phyloP scores from a whole-genome alignment of 495 filamentous ascomycete genomes.

The Barbatosphaeria neglecta region DNA sequence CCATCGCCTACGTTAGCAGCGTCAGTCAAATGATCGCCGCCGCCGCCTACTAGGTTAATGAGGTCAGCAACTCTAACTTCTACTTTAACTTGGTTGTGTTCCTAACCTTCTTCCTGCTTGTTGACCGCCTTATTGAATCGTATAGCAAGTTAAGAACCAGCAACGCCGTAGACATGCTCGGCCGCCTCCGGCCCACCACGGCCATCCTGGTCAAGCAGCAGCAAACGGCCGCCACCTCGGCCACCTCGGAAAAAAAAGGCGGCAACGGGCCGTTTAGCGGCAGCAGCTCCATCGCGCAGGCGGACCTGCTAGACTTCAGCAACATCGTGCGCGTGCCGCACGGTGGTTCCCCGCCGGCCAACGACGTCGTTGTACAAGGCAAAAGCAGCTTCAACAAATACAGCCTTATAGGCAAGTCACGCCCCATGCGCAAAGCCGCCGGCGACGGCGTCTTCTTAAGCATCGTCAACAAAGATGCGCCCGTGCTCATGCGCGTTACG shows the following conservation, averaged over 20 bases:
- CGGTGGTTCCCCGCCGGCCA: conserved; percentile 78
- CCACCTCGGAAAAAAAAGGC: conserved; percentile 16
- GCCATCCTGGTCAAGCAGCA: conserved; percentile 53
- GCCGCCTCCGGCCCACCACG: conserved; percentile 69
- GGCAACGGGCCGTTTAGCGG: too few relatives aligned
- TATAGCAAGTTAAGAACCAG: conserved; percentile 90
- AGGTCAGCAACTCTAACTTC: conserved; percentile 42
- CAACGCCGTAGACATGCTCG: conserved; percentile 71
- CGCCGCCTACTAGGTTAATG: conserved; percentile 28
- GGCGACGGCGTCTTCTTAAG: conserved; percentile 74
- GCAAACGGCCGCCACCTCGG: too few relatives aligned
- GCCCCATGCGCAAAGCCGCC: conserved; percentile 53
- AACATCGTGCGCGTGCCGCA: conserved; percentile 67
- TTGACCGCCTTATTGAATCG: conserved; percentile 68
- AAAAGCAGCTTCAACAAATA: conserved; percentile 74
- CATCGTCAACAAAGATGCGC: conserved; percentile 69
- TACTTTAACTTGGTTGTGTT: conserved; percentile 97
- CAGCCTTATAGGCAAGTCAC: conserved; percentile 81
- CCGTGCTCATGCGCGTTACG: conserved; percentile 59
- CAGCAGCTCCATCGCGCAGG: conserved; percentile 36
- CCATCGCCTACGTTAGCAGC: conserved; percentile 78
- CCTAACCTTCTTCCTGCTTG: conserved; percentile 80
- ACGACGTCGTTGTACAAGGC: conserved; percentile 58
- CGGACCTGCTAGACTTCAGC: conserved; percentile 74
- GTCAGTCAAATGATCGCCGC: conserved; percentile 66